Percentiles rank a stretch among this genome's conserved stretches.
Conservation (phyloP, 805 yeast genomes). For the Sungouiozyma ichnusensis region DNA sequence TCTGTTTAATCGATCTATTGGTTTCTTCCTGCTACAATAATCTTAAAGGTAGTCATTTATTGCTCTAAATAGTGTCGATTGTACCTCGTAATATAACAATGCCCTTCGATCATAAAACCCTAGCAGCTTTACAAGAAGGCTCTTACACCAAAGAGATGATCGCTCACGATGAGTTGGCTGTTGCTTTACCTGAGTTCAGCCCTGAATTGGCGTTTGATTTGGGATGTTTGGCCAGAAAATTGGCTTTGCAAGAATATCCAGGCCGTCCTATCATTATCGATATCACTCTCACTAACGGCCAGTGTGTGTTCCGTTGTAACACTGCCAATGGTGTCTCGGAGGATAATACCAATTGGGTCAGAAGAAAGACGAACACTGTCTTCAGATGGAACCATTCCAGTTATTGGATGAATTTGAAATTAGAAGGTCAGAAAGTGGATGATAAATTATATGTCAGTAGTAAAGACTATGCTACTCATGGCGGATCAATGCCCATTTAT, state of each 20-base stretch:
- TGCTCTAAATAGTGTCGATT: too few relatives aligned
- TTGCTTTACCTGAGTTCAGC: constrained; percentile 14
- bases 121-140: background rate
- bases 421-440: constrained; percentile 29
- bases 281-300: constrained; percentile 37
- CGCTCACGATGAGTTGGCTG: constrained; percentile 8
- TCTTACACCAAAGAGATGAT: constrained; percentile 1
- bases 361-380: constrained; percentile 39
- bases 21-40: too few relatives aligned
- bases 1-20: too few relatives aligned
- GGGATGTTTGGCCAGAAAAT: constrained; percentile 33
- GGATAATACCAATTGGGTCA: constrained; percentile 49
- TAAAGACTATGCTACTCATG: constrained; percentile 40
- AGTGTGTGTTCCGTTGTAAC: constrained; percentile 34
- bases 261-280: constrained; percentile 37
- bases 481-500: constrained; percentile 46
- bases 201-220: constrained; percentile 36
- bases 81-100: too few relatives aligned
- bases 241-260: constrained; percentile 24
- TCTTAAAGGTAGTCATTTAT: too few relatives aligned
- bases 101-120: background rate
- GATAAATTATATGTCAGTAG: constrained; percentile 34
- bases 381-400: constrained; percentile 40
- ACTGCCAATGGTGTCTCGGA: constrained; percentile 29
- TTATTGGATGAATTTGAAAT: constrained; percentile 37